A percentile compares a stretch with the other conserved stretches of the same genome.
phyloP scores from a whole-genome alignment of 768 basidiomycete species.

The Lactifluus subvellereus region DNA sequence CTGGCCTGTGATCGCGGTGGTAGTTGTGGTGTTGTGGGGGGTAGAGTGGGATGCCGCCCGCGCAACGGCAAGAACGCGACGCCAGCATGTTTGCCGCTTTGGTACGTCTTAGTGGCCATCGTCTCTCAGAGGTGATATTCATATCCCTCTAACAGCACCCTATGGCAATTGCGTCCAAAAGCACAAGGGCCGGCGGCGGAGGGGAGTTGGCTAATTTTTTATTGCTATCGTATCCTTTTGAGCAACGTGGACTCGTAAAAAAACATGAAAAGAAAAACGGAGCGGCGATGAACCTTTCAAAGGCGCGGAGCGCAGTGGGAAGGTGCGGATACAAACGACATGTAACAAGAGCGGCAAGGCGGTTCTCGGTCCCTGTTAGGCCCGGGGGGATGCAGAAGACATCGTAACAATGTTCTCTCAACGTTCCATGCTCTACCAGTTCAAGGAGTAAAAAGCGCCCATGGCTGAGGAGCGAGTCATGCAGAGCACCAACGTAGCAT shows the following conservation, averaged over 20 bases:
- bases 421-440: too few species aligned
- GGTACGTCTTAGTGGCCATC: neutral
- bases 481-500: too few species aligned
- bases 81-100: neutral
- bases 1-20: neutral
- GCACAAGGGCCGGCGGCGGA: neutral
- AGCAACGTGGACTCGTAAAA: neutral
- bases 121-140: neutral
- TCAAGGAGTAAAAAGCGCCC: too few species aligned
- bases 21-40: neutral
- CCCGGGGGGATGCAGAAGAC: too few species aligned
- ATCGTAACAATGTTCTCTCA: too few species aligned
- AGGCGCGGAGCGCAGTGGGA: too few species aligned
- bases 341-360: too few species aligned
- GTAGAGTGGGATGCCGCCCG: neutral
- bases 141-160: neutral
- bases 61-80: neutral
- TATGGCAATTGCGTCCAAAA: neutral
- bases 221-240: neutral
- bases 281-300: too few species aligned
- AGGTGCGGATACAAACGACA: too few species aligned
- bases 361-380: too few species aligned
- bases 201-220: neutral
- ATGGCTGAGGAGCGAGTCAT: too few species aligned
- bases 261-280: too few species aligned